Evolutionary conservation across 805 yeast genomes (phyloP).

Genomic region (Candida methanosorbosa): DNA sequence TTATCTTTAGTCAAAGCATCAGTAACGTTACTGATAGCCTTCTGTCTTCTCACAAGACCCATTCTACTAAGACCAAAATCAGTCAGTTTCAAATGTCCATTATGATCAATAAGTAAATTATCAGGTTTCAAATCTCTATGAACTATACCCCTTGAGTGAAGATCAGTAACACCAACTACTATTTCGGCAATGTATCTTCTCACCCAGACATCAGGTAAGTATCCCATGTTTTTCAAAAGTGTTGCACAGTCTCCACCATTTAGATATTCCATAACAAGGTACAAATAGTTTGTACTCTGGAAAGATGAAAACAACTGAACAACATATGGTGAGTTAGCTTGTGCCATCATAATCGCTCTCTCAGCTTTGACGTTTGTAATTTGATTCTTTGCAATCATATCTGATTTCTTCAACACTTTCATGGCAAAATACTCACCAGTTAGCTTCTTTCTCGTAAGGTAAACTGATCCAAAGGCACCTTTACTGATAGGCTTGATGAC

Average conservation of each 20-base stretch:
- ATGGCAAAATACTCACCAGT: constrained; percentile 96
- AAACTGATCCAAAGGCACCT: constrained; percentile 97
- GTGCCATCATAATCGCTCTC: constrained; percentile 97
- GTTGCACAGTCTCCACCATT: constrained; percentile 96
- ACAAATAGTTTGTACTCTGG: constrained; percentile 79
- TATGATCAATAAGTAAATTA: constrained; percentile 73
- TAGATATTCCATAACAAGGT: constrained; percentile 91
- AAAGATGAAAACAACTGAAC: constrained; percentile 84
- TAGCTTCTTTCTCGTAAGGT: constrained; percentile 67
- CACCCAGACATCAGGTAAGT: constrained; percentile 81
- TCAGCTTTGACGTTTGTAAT: constrained; percentile 91
- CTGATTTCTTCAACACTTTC: constrained; percentile 82
- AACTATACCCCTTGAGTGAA: constrained; percentile 82
- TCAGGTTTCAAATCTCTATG: constrained; percentile 97
- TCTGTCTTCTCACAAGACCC: constrained; percentile 81
- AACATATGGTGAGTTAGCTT: constrained; percentile 86
- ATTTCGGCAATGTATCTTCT: constrained; percentile 83
- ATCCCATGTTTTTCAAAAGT: constrained; percentile 71
- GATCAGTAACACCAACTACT: constrained; percentile 80
- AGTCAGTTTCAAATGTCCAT: constrained; percentile 86
- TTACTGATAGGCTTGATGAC: constrained; percentile 87
- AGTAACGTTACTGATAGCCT: constrained; percentile 11
- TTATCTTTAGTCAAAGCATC: constrained; percentile 1
- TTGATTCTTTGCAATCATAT: constrained; percentile 96
- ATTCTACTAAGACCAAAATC: constrained; percentile 92